These are phyloP conservation scores for Ilyonectria mors-panacis DNA, from an alignment of 2,329 filamentous ascomycete species.

Conservation along the genomic window DNA sequence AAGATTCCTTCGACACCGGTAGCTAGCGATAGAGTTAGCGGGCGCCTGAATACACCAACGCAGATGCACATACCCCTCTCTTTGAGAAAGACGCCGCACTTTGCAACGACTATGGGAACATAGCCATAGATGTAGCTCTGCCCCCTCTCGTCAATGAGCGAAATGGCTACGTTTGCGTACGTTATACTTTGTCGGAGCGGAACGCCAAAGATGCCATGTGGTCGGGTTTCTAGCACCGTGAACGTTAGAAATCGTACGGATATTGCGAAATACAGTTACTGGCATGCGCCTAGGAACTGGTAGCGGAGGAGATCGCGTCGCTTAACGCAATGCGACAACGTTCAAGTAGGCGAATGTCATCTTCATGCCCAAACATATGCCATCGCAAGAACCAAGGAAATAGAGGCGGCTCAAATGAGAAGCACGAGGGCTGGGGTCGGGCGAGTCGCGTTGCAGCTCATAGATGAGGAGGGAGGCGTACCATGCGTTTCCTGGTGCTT, in stretches of 20 bases:
- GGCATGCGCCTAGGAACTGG: constrained; percentile 16
- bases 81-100: constrained; percentile 97
- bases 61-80: constrained; percentile 83
- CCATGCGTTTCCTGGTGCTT: constrained; percentile 71
- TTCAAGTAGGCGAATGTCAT: not conserved
- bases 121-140: constrained; percentile 99
- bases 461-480: constrained; percentile 51
- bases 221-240: constrained; percentile 59
- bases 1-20: constrained; percentile 98
- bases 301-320: constrained; percentile 5
- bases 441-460: constrained; percentile 15
- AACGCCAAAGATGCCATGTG: constrained; percentile 92
- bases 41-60: not conserved
- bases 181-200: constrained; percentile 94
- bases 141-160: constrained; percentile 90
- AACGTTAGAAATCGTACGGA: constrained; percentile 38
- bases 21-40: constrained; percentile 67
- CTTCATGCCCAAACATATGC: not conserved
- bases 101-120: constrained; percentile 97
- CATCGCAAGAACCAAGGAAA: constrained; percentile 19
- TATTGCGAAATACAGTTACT: not conserved
- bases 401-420: constrained; percentile 8
- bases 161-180: constrained; percentile 98
- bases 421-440: constrained; percentile 6
- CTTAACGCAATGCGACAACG: constrained; percentile 14